Evolutionary conservation across 2,329 filamentous ascomycete genomes (phyloP).

Genomic region (Clonostachys byssicola): DNA sequence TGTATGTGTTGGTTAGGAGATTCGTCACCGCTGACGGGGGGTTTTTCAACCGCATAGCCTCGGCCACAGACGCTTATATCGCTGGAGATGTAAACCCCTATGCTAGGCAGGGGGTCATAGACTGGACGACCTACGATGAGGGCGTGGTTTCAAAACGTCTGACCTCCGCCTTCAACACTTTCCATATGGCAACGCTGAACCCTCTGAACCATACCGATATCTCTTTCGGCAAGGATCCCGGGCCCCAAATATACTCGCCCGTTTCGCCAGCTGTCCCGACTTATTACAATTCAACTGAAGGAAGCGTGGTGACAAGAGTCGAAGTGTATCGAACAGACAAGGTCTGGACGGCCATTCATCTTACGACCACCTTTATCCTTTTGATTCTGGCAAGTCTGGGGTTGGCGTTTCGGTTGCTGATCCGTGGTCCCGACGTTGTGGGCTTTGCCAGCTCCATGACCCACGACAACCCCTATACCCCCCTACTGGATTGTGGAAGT

Average conservation of each 20-base stretch:
- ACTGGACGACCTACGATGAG: neutral
- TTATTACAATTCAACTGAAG: too few species aligned
- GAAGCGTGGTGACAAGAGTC: neutral
- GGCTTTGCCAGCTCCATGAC: neutral
- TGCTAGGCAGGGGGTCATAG: neutral
- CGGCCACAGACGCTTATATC: neutral
- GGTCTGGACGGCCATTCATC: neutral
- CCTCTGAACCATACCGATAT: neutral
- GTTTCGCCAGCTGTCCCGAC: too few species aligned
- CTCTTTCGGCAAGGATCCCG: neutral
- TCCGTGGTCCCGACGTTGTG: neutral
- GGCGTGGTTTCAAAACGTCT: neutral
- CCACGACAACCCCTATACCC: neutral
- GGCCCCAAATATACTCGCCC: too few species aligned
- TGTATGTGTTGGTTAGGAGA: neutral
- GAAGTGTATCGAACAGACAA: neutral
- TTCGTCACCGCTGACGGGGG: too few species aligned
- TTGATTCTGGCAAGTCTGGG: neutral
- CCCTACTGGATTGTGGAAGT: neutral
- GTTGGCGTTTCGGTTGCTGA: neutral
- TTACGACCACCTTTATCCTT: neutral
- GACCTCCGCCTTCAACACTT: neutral
- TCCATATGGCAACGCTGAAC: neutral
- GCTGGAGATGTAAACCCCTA: neutral
- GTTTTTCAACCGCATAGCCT: neutral